These are phyloP conservation scores for Penicillium sp. DNA, from an alignment of 2,329 filamentous ascomycete species.

Conservation along the genomic window DNA sequence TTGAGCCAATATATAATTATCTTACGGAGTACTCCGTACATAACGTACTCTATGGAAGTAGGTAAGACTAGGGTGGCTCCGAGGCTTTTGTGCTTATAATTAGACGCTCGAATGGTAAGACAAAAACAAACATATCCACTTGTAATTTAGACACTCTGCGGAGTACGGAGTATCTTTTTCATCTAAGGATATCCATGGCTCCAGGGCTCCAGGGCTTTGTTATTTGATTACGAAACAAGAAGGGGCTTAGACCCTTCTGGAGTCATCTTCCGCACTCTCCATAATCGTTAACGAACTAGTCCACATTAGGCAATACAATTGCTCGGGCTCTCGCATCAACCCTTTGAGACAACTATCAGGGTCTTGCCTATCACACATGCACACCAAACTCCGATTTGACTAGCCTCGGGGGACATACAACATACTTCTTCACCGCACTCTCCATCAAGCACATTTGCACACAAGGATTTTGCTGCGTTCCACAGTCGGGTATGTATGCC, in stretches of 20 bases:
- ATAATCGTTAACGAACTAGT: background rate
- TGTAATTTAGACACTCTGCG: background rate
- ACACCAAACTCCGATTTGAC: constrained; percentile 2
- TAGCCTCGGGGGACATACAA: background rate
- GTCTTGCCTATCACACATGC: background rate
- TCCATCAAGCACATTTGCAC: background rate
- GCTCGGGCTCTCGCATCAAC: background rate
- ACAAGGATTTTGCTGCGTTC: background rate
- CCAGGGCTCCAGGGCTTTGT: no score
- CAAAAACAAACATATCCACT: background rate
- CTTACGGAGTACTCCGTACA: background rate
- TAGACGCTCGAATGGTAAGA: background rate
- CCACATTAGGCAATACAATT: background rate
- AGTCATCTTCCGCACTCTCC: background rate
- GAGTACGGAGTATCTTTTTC: no score
- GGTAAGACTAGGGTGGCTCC: background rate
- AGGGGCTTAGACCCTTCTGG: background rate
- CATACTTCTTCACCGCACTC: constrained; percentile 1
- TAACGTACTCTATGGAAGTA: no score
- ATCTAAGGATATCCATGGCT: no score
- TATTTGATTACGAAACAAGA: background rate
- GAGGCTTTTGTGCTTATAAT: background rate
- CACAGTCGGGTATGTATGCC: constrained; percentile 1
- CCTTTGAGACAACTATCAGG: constrained; percentile 2
- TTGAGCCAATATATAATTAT: background rate